Evolutionary conservation across 2,329 filamentous ascomycete species (phyloP).

Genomic region (Paecilomyces niveus): DNA sequence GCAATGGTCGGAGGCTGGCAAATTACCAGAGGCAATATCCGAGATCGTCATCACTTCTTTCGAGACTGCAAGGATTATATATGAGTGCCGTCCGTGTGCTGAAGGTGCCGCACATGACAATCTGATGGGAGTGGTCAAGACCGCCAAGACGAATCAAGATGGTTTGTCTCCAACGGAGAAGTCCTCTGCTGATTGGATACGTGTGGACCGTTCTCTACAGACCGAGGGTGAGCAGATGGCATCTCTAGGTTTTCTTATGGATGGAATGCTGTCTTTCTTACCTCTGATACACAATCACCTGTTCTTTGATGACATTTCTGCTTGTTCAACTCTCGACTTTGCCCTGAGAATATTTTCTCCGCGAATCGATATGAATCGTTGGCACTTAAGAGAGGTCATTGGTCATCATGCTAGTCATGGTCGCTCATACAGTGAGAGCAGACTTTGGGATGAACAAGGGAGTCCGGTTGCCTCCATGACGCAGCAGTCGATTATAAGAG

Average conservation of each 20-base stretch:
- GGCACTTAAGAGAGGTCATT: conserved; percentile 39
- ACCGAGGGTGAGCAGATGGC: conserved; percentile 27
- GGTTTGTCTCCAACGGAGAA: conserved; percentile 30
- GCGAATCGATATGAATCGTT: conserved; percentile 32
- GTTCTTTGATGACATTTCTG: conserved; percentile 38
- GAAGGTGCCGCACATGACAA: conserved; percentile 41
- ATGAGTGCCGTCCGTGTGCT: conserved; percentile 30
- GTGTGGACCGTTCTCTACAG: conserved; percentile 13
- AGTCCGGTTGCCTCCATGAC: conserved; percentile 41
- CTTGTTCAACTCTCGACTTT: conserved; percentile 44
- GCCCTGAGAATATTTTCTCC: conserved; percentile 38
- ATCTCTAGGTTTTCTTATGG: conserved; percentile 39
- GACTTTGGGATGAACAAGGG: conserved; percentile 40
- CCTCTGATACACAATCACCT: conserved; percentile 38
- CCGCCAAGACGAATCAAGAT: conserved; percentile 28
- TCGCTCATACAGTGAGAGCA: conserved; percentile 38
- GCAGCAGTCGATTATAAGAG: conserved; percentile 34
- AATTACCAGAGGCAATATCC: conserved; percentile 14
- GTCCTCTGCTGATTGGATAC: conserved; percentile 39
- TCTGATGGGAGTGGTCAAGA: conserved; percentile 34
- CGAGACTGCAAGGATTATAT: conserved; percentile 19
- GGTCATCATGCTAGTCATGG: conserved; percentile 34
- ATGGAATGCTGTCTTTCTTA: conserved; percentile 38
- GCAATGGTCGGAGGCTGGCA: conserved; percentile 15
- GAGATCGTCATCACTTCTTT: conserved; percentile 22